Base-by-base conservation (phyloP, 805 yeast species). In the Candida glaebosa region DNA sequence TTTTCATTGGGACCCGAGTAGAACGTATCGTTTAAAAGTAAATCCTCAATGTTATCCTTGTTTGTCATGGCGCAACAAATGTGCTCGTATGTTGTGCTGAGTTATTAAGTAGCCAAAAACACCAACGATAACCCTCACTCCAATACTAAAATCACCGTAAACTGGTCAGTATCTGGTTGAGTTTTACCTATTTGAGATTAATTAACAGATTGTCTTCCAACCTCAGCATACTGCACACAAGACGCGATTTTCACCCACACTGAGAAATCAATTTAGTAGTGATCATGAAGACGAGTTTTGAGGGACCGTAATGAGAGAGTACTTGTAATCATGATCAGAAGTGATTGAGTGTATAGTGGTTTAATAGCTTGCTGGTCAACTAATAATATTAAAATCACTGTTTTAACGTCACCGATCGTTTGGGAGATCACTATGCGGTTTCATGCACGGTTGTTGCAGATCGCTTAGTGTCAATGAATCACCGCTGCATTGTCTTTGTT, bases 21-120 rank as follows among this genome's bases (percentile, higher is more conserved):
- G 51, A 67, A 67, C 34, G 47, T 51, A 47, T 59, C 54, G 42
- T 50, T 61, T 54, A 65, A 49, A 20, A 66, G 58, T 24, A 57
- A 53, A n/a, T 60, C 64, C 44, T 66, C 71, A 33, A 45, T 50
- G 36, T 51, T 56, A 37, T 56, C 54, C n/a, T 41, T 34, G 8
- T 31, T 33, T 16, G 25, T 18, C 37, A 33, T 33, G n/a, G 4
- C n/a, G 25, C 18, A 18, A 30, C 15, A 24, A 24, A n/a, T n/a
- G 28, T 24, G 28, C 8, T 12, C 8, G 12, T 24, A 24, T 24
- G 28, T 24, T 24, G 10, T 8, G 28, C 10, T 24, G 12, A 12
- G 12, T 24, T 24, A 8, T 24, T 12, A 8, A 24, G 28, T 12
- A 24, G 12, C 8, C 12, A 8, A 24, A 24, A 24, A 8, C 12